Percentiles rank a stretch among this genome's conserved stretches.
Conservation (phyloP, 148 eudicot species). For the Rhododendron williamsianum region DNA sequence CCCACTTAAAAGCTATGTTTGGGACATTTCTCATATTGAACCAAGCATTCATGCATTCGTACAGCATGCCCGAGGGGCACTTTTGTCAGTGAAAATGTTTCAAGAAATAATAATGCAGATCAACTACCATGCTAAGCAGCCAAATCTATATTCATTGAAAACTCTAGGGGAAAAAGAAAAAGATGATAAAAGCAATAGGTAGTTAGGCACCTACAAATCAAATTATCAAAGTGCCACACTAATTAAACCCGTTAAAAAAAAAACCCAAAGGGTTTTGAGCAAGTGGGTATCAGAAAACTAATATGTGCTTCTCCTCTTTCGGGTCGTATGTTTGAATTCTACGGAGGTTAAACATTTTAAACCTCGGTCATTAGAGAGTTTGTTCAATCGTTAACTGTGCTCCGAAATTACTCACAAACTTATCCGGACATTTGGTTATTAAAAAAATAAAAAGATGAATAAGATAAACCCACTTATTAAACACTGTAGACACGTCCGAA, state of each 20-base stretch:
- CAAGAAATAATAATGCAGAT: background rate
- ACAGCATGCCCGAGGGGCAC: background rate
- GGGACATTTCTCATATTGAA: background rate
- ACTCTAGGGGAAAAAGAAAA: background rate
- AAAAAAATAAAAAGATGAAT: too few relatives aligned
- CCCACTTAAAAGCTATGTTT: background rate
- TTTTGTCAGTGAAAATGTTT: background rate
- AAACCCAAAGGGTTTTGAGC: background rate
- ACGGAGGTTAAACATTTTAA: too few relatives aligned
- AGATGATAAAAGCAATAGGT: background rate
- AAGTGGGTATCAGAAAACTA: too few relatives aligned
- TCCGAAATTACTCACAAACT: too few relatives aligned
- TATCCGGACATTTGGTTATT: too few relatives aligned
- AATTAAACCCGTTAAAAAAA: background rate
- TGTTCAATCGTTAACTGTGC: too few relatives aligned
- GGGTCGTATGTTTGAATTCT: too few relatives aligned
- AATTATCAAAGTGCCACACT: slow-evolving; percentile 2
- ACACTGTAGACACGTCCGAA: background rate
- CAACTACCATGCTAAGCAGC: background rate
- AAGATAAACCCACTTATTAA: background rate
- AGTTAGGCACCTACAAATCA: background rate
- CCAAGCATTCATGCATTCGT: background rate
- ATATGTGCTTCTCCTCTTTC: too few relatives aligned
- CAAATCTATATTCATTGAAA: background rate
- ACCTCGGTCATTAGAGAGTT: too few relatives aligned